These are phyloP conservation scores for Kwoniella sp. DNA, from an alignment of 768 basidiomycete genomes.

Conservation along the genomic window DNA sequence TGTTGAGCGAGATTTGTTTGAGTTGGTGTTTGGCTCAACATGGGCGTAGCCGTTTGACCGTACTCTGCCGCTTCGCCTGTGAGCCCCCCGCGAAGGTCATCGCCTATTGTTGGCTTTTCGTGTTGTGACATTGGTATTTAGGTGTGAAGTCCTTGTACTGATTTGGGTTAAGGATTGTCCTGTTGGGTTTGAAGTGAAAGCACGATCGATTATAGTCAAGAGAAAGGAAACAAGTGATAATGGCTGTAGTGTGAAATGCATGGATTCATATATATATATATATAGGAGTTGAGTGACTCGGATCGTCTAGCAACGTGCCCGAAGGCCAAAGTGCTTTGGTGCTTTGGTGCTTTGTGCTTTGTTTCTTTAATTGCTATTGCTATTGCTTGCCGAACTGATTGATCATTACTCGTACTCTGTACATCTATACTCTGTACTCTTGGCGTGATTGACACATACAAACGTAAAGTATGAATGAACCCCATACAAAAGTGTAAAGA, in stretches of 20 bases:
- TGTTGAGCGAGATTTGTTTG: conserved; percentile 13
- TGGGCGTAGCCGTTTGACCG: conserved; percentile 15
- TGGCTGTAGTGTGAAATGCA: too few relatives aligned
- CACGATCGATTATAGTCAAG: neutral
- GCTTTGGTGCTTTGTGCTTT: too few relatives aligned
- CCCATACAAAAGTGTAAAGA: too few relatives aligned
- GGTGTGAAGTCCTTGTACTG: neutral
- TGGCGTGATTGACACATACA: too few relatives aligned
- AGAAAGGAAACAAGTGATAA: neutral
- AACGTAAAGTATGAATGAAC: too few relatives aligned
- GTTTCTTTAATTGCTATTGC: too few relatives aligned
- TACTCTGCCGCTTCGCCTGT: conserved; percentile 21
- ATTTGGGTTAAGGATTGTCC: too few relatives aligned
- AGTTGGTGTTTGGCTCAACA: conserved; percentile 22
- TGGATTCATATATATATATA: conserved; percentile 11
- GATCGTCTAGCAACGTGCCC: too few relatives aligned
- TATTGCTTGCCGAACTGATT: too few relatives aligned
- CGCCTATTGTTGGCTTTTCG: conserved; percentile 6
- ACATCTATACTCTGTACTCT: too few relatives aligned
- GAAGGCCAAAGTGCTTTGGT: too few relatives aligned
- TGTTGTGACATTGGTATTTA: neutral
- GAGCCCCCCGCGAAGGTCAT: conserved; percentile 13
- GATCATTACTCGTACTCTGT: too few relatives aligned
- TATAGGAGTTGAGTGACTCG: neutral
- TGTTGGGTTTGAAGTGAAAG: neutral